Evolutionary conservation across 169 alveolate species (phyloP).

Genomic region (Toxoplasma gondii): DNA sequence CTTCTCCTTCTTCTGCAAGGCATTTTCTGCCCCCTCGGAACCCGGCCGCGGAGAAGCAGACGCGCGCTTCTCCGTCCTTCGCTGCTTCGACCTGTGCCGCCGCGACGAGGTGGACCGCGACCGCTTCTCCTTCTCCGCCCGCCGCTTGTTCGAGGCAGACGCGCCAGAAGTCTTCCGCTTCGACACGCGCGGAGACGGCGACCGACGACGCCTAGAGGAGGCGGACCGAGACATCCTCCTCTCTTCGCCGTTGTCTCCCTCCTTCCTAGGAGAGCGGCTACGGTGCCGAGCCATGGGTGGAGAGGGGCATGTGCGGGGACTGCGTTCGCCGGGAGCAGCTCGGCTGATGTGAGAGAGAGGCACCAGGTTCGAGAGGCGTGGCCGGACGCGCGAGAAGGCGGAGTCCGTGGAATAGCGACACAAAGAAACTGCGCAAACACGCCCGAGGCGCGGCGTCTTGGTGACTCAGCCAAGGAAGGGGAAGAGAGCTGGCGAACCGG

Average conservation of each 20-base stretch:
- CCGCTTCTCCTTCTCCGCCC: background rate
- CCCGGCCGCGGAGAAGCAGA: background rate
- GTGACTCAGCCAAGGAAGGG: too few species aligned
- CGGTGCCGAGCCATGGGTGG: conserved; percentile 2
- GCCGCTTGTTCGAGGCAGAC: background rate
- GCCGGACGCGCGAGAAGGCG: too few species aligned
- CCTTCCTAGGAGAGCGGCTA: background rate
- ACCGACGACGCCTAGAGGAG: background rate
- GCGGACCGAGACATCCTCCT: background rate
- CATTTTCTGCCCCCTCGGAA: background rate
- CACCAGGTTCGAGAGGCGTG: too few species aligned
- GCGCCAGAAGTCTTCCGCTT: background rate
- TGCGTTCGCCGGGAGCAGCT: too few species aligned
- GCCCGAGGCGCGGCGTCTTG: too few species aligned
- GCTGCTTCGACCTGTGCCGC: background rate
- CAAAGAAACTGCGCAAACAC: too few species aligned
- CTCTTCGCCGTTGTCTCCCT: background rate
- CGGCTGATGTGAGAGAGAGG: too few species aligned
- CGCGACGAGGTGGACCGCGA: background rate
- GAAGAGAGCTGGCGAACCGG: too few species aligned
- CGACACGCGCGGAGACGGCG: conserved; percentile 3
- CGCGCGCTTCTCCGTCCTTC: background rate
- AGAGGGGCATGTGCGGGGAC: background rate
- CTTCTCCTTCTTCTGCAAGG: background rate
- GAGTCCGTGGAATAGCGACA: too few species aligned